These are phyloP conservation scores for Rubia tinctorum DNA, from an alignment of 305 asterid genomes.

Conservation along the genomic window DNA sequence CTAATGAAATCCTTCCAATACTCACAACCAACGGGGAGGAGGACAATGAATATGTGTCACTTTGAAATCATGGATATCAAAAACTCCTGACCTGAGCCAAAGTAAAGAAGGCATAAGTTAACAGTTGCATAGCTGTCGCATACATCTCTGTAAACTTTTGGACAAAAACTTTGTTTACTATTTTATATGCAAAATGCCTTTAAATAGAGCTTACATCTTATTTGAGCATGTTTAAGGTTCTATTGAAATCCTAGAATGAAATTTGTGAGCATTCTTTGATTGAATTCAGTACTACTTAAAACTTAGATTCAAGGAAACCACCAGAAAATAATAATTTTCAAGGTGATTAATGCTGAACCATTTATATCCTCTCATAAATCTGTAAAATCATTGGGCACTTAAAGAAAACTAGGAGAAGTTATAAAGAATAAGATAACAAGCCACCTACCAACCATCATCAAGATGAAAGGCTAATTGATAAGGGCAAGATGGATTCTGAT, in stretches of 20 bases:
- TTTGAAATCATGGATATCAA: constrained; percentile 59
- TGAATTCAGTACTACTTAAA: background rate
- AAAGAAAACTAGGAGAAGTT: constrained; percentile 6
- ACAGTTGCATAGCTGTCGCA: background rate
- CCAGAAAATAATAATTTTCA: background rate
- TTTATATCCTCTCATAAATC: background rate
- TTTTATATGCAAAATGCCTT: background rate
- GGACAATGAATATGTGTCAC: constrained; percentile 98
- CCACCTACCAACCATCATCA: constrained; percentile 91
- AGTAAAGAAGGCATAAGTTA: background rate
- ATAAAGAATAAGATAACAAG: constrained; percentile 19
- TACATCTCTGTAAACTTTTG: background rate
- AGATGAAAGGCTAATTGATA: constrained; percentile 94
- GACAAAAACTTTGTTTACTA: background rate
- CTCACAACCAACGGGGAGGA: constrained; percentile 94
- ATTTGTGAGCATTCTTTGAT: background rate
- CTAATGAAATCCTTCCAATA: constrained; percentile 21
- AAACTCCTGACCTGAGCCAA: constrained; percentile 80
- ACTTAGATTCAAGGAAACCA: background rate
- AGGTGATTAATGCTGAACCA: background rate
- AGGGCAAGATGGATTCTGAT: constrained; percentile 82
- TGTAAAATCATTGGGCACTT: background rate
- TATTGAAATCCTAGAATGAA: background rate
- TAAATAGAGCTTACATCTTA: background rate
- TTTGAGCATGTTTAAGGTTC: background rate